Evolutionary conservation across 1,139 yeast species (phyloP).

Genomic region (Candida neerlandica): DNA sequence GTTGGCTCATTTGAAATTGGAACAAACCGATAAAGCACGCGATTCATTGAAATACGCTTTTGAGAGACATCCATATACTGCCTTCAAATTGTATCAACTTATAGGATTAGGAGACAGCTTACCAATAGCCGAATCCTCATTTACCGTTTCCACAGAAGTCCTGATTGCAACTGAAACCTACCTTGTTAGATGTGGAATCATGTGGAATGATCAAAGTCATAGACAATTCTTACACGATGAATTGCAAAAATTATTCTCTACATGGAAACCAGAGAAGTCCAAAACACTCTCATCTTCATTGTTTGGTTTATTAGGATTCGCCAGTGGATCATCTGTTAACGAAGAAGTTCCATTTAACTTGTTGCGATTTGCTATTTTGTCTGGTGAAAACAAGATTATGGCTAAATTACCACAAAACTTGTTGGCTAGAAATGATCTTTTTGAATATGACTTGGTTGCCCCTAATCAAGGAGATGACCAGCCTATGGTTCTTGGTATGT

Average conservation of each 20-base stretch:
- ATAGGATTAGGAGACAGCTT: conserved; percentile 30
- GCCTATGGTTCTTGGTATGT: conserved; percentile 28
- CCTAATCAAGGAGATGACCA: conserved; percentile 21
- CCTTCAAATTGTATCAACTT: conserved; percentile 49
- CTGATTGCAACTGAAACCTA: conserved; percentile 52
- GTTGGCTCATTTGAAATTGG: conserved; percentile 54
- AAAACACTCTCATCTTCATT: conserved; percentile 17
- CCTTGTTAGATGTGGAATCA: conserved; percentile 47
- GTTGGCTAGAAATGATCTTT: conserved; percentile 65
- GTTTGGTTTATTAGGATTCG: conserved; percentile 17
- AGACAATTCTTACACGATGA: conserved; percentile 53
- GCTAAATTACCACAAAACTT: conserved; percentile 63
- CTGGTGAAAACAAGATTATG: conserved; percentile 72
- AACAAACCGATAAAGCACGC: conserved; percentile 46
- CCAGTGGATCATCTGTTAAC: conserved; percentile 1
- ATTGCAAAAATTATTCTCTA: conserved; percentile 9
- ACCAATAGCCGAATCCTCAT: conserved; percentile 26
- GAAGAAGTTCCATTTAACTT: conserved; percentile 57
- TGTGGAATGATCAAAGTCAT: conserved; percentile 53
- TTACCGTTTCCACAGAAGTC: conserved; percentile 27
- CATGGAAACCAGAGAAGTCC: conserved; percentile 7
- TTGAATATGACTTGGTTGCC: conserved; percentile 72
- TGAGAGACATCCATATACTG: conserved; percentile 60
- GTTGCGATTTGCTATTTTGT: conserved; percentile 64
- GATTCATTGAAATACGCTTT: conserved; percentile 53